These are phyloP conservation scores for Pseudocercospora pini-densiflorae DNA, from an alignment of 2,329 filamentous ascomycete species.

Conservation along the genomic window DNA sequence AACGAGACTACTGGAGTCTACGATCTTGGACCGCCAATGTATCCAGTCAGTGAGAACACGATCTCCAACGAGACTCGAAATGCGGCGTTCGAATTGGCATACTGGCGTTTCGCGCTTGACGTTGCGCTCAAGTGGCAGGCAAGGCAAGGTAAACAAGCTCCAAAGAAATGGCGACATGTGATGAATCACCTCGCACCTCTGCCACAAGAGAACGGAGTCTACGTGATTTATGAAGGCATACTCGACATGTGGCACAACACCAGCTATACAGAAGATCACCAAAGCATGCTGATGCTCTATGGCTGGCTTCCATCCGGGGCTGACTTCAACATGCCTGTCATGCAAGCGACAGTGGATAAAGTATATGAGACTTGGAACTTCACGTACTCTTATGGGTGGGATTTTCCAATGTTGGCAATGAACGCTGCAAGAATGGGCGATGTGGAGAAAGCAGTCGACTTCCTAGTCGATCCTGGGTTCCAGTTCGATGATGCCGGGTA, in stretches of 20 bases:
- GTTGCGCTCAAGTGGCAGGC: constrained; percentile 1
- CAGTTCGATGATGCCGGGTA: not conserved
- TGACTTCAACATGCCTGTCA: not conserved
- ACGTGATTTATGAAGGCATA: not conserved
- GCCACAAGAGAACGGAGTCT: not conserved
- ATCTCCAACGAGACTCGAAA: not conserved
- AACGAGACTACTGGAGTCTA: not conserved
- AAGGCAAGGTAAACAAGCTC: constrained; percentile 1
- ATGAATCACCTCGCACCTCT: not conserved
- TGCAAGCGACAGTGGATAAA: not conserved
- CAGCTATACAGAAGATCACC: not conserved
- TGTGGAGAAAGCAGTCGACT: not conserved
- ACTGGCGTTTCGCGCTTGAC: constrained; percentile 1
- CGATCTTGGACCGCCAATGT: not conserved
- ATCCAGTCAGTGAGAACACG: not conserved
- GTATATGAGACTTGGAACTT: constrained; percentile 41
- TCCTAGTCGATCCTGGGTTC: constrained; percentile 4
- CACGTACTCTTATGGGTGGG: constrained; percentile 39
- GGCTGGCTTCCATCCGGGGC: not conserved
- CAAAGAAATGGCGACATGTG: not conserved
- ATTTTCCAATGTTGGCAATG: constrained; percentile 41
- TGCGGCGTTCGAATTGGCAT: not conserved
- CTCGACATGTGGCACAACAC: constrained; percentile 4
- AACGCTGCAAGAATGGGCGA: constrained; percentile 28
- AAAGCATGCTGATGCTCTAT: not conserved